Conservation (phyloP, 805 yeast species). For the Metschnikowia amazonensis region DNA sequence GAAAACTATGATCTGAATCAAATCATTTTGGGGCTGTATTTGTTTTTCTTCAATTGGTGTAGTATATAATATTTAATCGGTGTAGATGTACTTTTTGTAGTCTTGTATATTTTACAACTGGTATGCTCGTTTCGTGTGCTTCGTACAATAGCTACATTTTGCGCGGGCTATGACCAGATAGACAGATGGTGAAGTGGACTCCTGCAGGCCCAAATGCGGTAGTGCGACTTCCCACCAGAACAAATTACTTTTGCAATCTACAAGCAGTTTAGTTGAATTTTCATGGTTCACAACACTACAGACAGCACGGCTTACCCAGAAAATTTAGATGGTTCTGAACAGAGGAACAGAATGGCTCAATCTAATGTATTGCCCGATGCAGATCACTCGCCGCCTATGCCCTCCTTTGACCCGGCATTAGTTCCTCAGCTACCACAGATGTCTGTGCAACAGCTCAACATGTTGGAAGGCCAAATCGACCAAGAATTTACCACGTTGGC, state of each 20-base stretch:
- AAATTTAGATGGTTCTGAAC: background rate
- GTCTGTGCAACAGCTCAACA: conserved; percentile 24
- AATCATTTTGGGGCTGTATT: too few species aligned
- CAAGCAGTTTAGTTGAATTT: background rate
- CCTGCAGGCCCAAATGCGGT: conserved; percentile 6
- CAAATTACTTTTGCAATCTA: conserved; percentile 7
- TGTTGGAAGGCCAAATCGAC: conserved; percentile 19
- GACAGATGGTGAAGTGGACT: background rate
- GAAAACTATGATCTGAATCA: too few species aligned
- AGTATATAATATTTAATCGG: background rate
- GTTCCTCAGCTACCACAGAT: conserved; percentile 19
- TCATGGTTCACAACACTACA: conserved; percentile 4
- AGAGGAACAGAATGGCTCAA: background rate
- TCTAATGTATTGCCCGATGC: background rate
- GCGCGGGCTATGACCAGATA: conserved; percentile 2
- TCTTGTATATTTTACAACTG: background rate
- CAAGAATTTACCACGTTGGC: conserved; percentile 25
- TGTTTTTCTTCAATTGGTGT: background rate
- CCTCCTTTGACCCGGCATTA: conserved; percentile 13
- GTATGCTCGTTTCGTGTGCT: background rate
- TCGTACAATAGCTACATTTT: background rate
- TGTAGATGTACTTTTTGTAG: too few species aligned
- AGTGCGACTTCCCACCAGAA: conserved; percentile 6
- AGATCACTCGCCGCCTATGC: background rate
- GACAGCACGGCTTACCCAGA: background rate